Evolutionary conservation across 2,329 filamentous ascomycete genomes (phyloP), one percentile per base, ranked within the genome.

Genomic region (Alternaria incomplexa): DNA sequence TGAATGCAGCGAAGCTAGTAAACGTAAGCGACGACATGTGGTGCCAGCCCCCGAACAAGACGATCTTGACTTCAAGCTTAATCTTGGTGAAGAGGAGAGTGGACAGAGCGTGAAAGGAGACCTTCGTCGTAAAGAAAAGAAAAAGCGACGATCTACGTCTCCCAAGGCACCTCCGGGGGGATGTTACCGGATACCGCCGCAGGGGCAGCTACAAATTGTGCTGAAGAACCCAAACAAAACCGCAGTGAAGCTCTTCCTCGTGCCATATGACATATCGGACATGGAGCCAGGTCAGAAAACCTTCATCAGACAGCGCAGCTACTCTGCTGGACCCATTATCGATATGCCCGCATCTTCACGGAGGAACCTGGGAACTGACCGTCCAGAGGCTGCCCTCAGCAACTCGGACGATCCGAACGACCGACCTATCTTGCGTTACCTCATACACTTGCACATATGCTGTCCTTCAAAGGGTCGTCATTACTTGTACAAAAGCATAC

Each of bases 181-280:
- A 36, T 93, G 92, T 74, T 99, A 98, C 78, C 90, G 96, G 46
- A 97, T 99, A 56, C 96, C 96, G 0, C 90, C 96, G 74, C 91
- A 94, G 78, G 96, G 96, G 0, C 96, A 98, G 79, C 84, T 99
- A 13, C 96, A 99, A 73, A 97, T 99, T 67, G 91, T 99, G 65
- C 93, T 99, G 78, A 98, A 98, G 79, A 99, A 98, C 73, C 95
- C 94, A 15, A 97, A 98, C 82, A 98, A 98, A 77, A 98, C 96
- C 4, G 96, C 96, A 1, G 95, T 98, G 58, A 98, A 99, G 79
- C 84, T 99, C 0, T 98, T 98, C 71, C 85, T 98, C 23, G 89
- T 99, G 3, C 96, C 95, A 0, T 99, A 98, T 72, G 93, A 98
- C 76, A 84, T 99, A 1, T 86, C 89, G 1, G 95, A 93, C 55